Base-by-base conservation (phyloP, 257 asterid species). In the Craterostigma plantagineum region DNA sequence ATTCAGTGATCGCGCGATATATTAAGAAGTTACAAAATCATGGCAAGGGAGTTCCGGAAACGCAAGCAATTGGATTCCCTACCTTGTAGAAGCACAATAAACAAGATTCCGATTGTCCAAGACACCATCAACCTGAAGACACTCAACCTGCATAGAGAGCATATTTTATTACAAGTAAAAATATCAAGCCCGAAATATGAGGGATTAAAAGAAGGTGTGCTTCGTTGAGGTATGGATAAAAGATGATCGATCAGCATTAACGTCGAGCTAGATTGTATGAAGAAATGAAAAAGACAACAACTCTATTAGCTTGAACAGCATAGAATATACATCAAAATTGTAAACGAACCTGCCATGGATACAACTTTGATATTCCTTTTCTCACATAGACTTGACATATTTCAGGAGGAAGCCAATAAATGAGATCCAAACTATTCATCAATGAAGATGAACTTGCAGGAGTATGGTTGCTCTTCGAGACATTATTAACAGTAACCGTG, bases 51-150 rank as follows among this genome's bases (percentile, higher is more conserved):
- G 30, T 23, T 23, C 30, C 2, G 6, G 6, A 23, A 23, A 23
- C 30, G 6, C 30, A 23, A 23, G 30, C 6, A 23, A 2, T 23
- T 23, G 30, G 30, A 23, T 23, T 23, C 30, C 55, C 54, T 59
- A 87, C 98, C 98, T 87, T 39, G 98, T 87, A 49, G 98, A 82
- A 56, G 98, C 98, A 62, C 91, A 73, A 53, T 87, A 87, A 52
- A 87, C 94, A 54, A 87, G 95, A 65, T 87, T 87, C 37, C 86
- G 73, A 40, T 63, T 79, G 57, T 82, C 73, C 70, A 87, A 66
- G 49, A 87, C 98, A 56, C 98, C 98, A 53, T 87, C 95, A 71
- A 87, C 93, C 66, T 70, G 92, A 57, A 87, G 93, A 69, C 98
- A 87, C 48, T 79, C 91, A 70, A 82, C 98, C 98, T 87, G 73